Evolutionary conservation across 768 basidiomycete genomes (phyloP).

Genomic region (Podaxis carcinomalis): DNA sequence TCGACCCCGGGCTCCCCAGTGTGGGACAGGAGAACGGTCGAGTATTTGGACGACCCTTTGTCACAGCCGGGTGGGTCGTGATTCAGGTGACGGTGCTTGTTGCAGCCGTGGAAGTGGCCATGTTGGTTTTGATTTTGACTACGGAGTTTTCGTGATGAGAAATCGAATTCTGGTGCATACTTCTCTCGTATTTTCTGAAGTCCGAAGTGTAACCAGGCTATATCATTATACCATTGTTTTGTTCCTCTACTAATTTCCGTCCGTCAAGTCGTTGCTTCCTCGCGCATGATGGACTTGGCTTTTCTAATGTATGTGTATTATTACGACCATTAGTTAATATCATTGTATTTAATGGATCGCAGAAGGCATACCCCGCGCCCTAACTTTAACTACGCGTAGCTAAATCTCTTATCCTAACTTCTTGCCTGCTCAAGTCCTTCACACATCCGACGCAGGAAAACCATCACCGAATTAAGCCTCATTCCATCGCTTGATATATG

Average conservation of each 20-base stretch:
- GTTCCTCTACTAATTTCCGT: neutral
- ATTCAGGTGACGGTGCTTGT: constrained; percentile 58
- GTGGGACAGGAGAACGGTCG: constrained; percentile 58
- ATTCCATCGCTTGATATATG: too few species aligned
- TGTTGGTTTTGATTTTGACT: constrained; percentile 58
- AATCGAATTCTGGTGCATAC: neutral
- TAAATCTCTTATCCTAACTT: too few species aligned
- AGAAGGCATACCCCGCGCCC: neutral
- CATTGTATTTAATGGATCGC: neutral
- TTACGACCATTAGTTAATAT: neutral
- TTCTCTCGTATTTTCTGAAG: neutral
- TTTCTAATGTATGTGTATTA: neutral
- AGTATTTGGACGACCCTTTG: constrained; percentile 72
- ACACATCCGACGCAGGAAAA: too few species aligned
- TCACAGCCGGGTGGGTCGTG: constrained; percentile 78
- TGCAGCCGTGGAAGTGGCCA: constrained; percentile 55
- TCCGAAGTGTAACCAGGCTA: neutral
- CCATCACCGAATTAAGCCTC: too few species aligned
- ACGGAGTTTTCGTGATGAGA: neutral
- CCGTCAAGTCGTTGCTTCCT: neutral
- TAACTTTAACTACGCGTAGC: too few species aligned
- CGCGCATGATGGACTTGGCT: neutral
- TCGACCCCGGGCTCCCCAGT: constrained; percentile 41
- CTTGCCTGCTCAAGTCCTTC: too few species aligned
- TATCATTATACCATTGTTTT: neutral